Evolutionary conservation across 2,329 filamentous ascomycete species (phyloP).

Genomic region (Proliferodiscus dingleyae): DNA sequence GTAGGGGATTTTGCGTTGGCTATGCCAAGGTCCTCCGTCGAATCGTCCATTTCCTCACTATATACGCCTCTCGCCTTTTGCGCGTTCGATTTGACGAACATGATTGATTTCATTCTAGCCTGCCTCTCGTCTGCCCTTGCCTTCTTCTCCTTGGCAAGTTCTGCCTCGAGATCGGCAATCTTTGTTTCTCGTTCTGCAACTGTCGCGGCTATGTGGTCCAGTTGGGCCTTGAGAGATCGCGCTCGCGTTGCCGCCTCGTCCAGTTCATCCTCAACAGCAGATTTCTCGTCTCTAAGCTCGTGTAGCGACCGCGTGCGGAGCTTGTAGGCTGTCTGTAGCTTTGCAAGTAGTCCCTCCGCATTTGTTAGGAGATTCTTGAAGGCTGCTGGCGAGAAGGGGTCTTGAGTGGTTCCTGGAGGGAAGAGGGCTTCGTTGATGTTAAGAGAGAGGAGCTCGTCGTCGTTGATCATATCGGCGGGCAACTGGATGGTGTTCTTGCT

Average conservation of each 20-base stretch:
- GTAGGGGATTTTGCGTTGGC: slow-evolving; percentile 4
- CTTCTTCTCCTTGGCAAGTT: slow-evolving; percentile 48
- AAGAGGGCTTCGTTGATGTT: slow-evolving; percentile 52
- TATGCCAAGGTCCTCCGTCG: slow-evolving; percentile 27
- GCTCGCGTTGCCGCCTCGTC: slow-evolving; percentile 51
- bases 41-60: slow-evolving; percentile 4
- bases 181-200: slow-evolving; percentile 49
- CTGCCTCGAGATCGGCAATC: slow-evolving; percentile 46
- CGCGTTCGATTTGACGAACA: slow-evolving; percentile 22
- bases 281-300: slow-evolving; percentile 50
- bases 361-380: slow-evolving; percentile 59
- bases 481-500: slow-evolving; percentile 18
- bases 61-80: not conserved
- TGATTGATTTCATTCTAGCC: slow-evolving; percentile 27
- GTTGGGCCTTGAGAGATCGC: slow-evolving; percentile 51
- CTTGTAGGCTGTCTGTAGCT: slow-evolving; percentile 56
- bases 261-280: slow-evolving; percentile 49
- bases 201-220: slow-evolving; percentile 53
- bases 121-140: slow-evolving; percentile 26
- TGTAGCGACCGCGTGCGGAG: slow-evolving; percentile 44
- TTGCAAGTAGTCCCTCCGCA: slow-evolving; percentile 49
- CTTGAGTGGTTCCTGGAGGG: slow-evolving; percentile 40
- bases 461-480: slow-evolving; percentile 22
- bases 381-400: slow-evolving; percentile 52
- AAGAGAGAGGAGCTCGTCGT: slow-evolving; percentile 52